phyloP scores from a whole-genome alignment of 202 grass and related monocot genomes.

The Panicum hallii region DNA sequence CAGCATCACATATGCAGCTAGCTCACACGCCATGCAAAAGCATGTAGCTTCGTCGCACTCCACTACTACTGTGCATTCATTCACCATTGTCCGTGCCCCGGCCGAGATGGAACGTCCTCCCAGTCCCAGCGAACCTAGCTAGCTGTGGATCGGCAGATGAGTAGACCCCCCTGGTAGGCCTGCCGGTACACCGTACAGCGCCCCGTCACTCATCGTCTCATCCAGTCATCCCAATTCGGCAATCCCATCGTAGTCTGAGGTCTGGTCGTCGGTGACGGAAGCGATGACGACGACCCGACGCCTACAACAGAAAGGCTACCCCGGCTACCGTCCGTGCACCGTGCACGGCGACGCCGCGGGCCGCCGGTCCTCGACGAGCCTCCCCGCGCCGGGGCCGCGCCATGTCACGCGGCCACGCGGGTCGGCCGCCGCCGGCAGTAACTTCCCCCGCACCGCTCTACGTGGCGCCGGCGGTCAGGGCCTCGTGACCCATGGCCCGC shows the following conservation, averaged over 20 bases:
- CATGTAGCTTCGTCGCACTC: too few species aligned
- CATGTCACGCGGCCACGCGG: constrained; percentile 39
- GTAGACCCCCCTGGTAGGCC: constrained; percentile 25
- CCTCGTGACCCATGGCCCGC: constrained; percentile 19
- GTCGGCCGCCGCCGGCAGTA: not conserved
- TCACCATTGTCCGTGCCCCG: constrained; percentile 17
- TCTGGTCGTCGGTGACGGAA: not conserved
- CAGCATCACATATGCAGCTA: constrained; percentile 8
- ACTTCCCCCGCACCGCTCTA: constrained; percentile 13
- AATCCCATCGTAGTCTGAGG: not conserved
- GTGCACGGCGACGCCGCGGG: not conserved
- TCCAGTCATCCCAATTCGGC: not conserved
- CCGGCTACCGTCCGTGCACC: not conserved
- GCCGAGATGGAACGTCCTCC: not conserved
- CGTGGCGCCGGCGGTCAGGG: not conserved
- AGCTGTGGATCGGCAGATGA: not conserved
- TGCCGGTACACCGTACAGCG: constrained; percentile 14
- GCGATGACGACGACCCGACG: not conserved
- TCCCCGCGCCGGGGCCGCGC: not conserved
- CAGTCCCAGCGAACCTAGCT: not conserved
- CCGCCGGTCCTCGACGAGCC: not conserved
- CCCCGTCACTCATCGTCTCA: not conserved
- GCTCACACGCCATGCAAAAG: not conserved
- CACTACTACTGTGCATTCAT: constrained; percentile 1
- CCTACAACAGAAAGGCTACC: not conserved